phyloP scores from a whole-genome alignment of 805 yeast species.

The Kazachstania taianensis region DNA sequence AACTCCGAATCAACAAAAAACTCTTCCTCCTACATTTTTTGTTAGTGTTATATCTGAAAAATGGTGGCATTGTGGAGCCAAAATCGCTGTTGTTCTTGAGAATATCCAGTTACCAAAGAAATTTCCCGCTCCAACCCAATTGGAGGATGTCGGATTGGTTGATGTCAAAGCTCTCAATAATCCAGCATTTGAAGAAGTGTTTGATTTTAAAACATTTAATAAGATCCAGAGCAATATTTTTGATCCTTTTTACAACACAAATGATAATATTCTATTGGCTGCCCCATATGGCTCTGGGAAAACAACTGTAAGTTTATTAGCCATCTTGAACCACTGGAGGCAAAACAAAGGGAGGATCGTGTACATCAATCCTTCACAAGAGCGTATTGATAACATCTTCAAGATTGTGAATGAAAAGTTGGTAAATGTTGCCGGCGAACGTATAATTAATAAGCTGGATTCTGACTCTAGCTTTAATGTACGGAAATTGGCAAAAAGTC shows the following conservation, averaged over 20 bases:
- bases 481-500: conserved; percentile 45
- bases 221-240: conserved; percentile 65
- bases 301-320: conserved; percentile 59
- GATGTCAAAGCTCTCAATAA: conserved; percentile 40
- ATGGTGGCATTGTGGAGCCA: conserved; percentile 72
- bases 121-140: conserved; percentile 21
- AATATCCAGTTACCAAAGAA: conserved; percentile 21
- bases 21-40: conserved; percentile 61
- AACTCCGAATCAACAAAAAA: conserved; percentile 14
- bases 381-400: conserved; percentile 37
- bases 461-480: conserved; percentile 45
- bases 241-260: conserved; percentile 44
- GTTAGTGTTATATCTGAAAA: conserved; percentile 64
- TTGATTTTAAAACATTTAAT: conserved; percentile 49
- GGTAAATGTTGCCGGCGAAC: conserved; percentile 44
- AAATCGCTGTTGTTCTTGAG: conserved; percentile 42
- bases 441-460: conserved; percentile 44
- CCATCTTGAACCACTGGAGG: conserved; percentile 64
- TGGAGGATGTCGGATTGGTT: conserved; percentile 31
- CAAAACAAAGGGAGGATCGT: conserved; percentile 60
- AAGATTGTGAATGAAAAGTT: conserved; percentile 47
- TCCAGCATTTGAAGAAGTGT: conserved; percentile 38
- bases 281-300: conserved; percentile 71
- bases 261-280: conserved; percentile 57
- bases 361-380: conserved; percentile 58